Percentiles rank a stretch among this genome's conserved stretches.
Conservation (phyloP, 768 basidiomycete species). For the Mrakia frigida region DNA sequence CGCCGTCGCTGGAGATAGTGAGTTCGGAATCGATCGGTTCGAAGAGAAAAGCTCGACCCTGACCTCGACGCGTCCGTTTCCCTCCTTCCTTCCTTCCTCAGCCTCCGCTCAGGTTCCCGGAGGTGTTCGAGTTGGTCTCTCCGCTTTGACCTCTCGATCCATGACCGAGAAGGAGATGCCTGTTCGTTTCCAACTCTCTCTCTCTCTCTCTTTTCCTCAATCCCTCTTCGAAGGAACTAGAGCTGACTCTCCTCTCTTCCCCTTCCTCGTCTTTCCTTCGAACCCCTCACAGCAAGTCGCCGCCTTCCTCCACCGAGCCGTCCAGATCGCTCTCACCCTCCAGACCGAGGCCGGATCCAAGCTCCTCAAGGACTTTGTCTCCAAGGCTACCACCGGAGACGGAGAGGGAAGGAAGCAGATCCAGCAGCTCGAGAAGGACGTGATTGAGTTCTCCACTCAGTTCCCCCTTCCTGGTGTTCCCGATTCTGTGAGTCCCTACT, state of each 20-base stretch:
- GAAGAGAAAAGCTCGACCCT: background rate
- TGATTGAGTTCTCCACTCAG: slow-evolving; percentile 66
- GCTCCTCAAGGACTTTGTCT: slow-evolving; percentile 91
- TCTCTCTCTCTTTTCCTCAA: background rate
- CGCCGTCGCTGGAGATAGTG: slow-evolving; percentile 86
- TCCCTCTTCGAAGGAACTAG: background rate
- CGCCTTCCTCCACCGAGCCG: slow-evolving; percentile 84
- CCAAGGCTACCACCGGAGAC: slow-evolving; percentile 50
- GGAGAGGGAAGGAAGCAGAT: slow-evolving; percentile 64
- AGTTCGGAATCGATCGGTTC: slow-evolving; percentile 31
- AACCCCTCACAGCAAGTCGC: slow-evolving; percentile 59
- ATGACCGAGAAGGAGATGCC: slow-evolving; percentile 85
- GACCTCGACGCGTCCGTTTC: background rate
- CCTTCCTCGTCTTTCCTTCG: background rate
- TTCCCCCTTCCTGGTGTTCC: slow-evolving; percentile 90
- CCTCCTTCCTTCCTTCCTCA: background rate
- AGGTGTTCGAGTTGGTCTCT: slow-evolving; percentile 92
- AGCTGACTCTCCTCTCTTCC: background rate
- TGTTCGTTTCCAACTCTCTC: slow-evolving; percentile 20
- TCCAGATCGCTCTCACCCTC: slow-evolving; percentile 79
- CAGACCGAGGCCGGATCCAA: slow-evolving; percentile 95
- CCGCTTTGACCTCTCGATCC: slow-evolving; percentile 88
- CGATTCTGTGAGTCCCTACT: slow-evolving; percentile 41
- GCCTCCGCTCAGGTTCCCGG: slow-evolving; percentile 89
- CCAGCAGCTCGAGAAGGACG: slow-evolving; percentile 69